These are phyloP conservation scores for Carpinus viminea DNA, from an alignment of 306 rosid genomes.

Conservation along the genomic window DNA sequence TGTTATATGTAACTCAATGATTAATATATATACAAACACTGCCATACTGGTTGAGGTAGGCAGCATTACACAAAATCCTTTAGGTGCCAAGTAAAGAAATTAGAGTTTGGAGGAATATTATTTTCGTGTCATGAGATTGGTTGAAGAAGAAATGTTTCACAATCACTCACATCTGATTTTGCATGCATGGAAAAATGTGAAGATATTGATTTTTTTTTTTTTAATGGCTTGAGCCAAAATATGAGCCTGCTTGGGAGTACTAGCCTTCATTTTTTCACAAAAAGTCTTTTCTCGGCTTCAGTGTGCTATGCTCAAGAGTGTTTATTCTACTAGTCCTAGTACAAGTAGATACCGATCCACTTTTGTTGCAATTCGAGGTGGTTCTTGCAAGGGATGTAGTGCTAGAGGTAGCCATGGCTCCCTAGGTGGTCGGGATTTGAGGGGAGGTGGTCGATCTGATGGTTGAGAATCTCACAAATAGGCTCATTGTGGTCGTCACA, in stretches of 20 bases:
- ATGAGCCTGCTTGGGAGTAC: too few relatives aligned
- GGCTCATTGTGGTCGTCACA: neutral
- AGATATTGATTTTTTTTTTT: too few relatives aligned
- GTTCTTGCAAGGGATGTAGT: neutral
- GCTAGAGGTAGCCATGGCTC: neutral
- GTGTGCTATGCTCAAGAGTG: too few relatives aligned
- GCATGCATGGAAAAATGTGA: neutral
- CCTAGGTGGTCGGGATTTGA: neutral
- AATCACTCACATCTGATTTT: neutral
- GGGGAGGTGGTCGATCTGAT: neutral
- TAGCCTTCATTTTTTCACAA: too few relatives aligned
- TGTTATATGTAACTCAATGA: too few relatives aligned
- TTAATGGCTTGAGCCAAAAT: too few relatives aligned
- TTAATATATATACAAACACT: too few relatives aligned
- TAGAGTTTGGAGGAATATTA: neutral
- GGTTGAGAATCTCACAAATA: neutral
- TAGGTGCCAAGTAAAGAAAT: neutral
- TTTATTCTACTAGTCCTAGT: too few relatives aligned
- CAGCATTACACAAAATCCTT: too few relatives aligned
- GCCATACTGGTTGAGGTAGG: too few relatives aligned
- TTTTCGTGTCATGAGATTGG: neutral
- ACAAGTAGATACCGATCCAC: neutral
- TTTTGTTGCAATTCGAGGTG: neutral
- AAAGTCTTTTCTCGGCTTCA: too few relatives aligned
- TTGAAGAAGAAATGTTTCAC: neutral